Conservation (phyloP, 495 filamentous ascomycete species). For the Durotheca rogersii region DNA sequence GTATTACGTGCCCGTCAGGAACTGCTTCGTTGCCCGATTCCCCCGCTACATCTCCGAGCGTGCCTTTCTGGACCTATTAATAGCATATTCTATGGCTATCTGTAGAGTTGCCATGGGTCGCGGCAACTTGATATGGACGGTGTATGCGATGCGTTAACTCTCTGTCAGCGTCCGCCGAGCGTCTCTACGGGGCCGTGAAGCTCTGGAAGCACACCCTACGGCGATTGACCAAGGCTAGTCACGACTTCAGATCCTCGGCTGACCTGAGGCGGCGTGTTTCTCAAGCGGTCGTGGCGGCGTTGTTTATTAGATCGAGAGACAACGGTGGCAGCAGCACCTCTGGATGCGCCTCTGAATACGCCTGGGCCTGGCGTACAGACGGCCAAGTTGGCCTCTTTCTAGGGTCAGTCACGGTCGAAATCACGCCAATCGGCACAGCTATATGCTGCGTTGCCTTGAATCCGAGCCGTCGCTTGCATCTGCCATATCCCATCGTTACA, state of each 20-base stretch:
- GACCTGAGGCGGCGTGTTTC: slow-evolving; percentile 5
- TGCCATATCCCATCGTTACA: slow-evolving; percentile 1
- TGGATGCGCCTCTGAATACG: no score
- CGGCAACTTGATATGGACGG: slow-evolving; percentile 1
- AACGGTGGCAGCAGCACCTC: neutral
- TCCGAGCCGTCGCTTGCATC: neutral
- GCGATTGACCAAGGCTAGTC: slow-evolving; percentile 3
- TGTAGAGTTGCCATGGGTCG: neutral
- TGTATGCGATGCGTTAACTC: slow-evolving; percentile 4
- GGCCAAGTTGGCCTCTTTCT: slow-evolving; percentile 1
- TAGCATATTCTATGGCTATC: neutral
- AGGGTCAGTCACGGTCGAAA: slow-evolving; percentile 14
- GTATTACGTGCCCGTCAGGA: neutral
- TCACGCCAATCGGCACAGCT: slow-evolving; percentile 3
- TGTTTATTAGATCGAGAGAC: slow-evolving; percentile 8
- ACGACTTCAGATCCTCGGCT: slow-evolving; percentile 9
- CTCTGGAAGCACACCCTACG: slow-evolving; percentile 4
- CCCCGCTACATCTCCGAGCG: neutral
- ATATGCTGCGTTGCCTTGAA: neutral
- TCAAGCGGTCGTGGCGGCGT: no score
- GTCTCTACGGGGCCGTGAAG: neutral
- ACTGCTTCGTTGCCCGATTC: neutral
- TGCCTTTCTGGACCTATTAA: neutral
- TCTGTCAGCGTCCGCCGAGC: neutral
- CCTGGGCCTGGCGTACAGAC: neutral